Evolutionary conservation across 371 early-diverging fungal genomes (phyloP), one percentile per base, ranked within the genome.

Genomic region (Vairimorpha ceranae): DNA sequence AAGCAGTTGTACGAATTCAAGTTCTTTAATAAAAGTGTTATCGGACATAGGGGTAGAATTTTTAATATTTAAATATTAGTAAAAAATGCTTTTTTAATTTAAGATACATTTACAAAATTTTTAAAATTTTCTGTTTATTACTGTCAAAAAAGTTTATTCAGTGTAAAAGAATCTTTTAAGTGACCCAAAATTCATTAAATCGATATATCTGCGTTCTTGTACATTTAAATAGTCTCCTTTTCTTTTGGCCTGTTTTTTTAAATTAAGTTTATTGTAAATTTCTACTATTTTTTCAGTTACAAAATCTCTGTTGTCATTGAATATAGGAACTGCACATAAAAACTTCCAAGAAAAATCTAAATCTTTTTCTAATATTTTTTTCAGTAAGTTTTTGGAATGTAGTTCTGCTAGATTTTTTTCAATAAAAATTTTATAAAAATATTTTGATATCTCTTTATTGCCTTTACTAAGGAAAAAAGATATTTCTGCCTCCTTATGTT

Each of bases 1-100:
- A n/a, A 84, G 69, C 21, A 74, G 67, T 72, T 84, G 83, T 25
- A 83, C 73, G 66, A 83, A 84, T 71, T 84, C 85, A 19, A 83
- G 51, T 46, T 84, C 85, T 48, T 75, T 74, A 65, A 72, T 74
- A 74, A 84, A 84, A 21, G 67, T 66, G 2, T 45, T 48, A 21
- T 52, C 60, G 12, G 51, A n/a, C 71, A 71, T 71, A 52, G 71
- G 71, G 6, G 15, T 10, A 41, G 15, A 41, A 41, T 10, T 10
- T 41, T 7, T 15, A 41, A 41, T 41, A 41, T 41, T 41, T 41
- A 10, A 41, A 41, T 10, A 10, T 7, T 41, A 10, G 15, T 41
- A 10, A 41, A 15, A 7, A 41, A 41, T 41, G 41, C 41, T 41
- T 41, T 10, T 10, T 10, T 10, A 41, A 41, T 41, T 15, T 41